These are phyloP conservation scores for Smallanthus sonchifolius DNA, from an alignment of 129 eudicot genomes.

Conservation along the genomic window DNA sequence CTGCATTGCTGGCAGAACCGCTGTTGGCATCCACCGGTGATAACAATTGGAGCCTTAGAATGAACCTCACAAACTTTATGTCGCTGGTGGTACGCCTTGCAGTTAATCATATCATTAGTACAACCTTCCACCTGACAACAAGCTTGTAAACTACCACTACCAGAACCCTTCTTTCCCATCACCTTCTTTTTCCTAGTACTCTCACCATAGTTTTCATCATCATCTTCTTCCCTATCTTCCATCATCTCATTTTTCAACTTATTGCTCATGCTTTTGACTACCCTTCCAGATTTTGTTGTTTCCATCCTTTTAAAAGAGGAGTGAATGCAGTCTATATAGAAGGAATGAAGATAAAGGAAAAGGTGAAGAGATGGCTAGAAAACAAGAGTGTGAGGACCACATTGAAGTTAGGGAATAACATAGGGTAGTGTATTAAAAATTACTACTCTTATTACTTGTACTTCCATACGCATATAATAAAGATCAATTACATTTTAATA, in stretches of 20 bases:
- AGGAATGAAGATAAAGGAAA: conserved; percentile 15
- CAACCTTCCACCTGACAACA: conserved; percentile 77
- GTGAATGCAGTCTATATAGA: conserved; percentile 21
- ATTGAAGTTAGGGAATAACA: conserved; percentile 31
- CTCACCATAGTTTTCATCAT: conserved; percentile 51
- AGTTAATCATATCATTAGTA: conserved; percentile 52
- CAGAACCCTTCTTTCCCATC: conserved; percentile 36
- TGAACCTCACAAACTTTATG: conserved; percentile 86
- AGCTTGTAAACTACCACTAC: conserved; percentile 52
- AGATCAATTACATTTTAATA: neutral
- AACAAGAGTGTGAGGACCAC: conserved; percentile 64
- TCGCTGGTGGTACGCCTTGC: conserved; percentile 73
- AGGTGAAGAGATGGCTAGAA: conserved; percentile 27
- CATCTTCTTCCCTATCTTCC: conserved; percentile 36
- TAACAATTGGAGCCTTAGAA: conserved; percentile 70
- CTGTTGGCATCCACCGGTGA: conserved; percentile 51
- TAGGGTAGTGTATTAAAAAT: conserved; percentile 29
- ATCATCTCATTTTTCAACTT: conserved; percentile 38
- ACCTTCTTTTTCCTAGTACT: conserved; percentile 43
- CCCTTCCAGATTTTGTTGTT: conserved; percentile 48
- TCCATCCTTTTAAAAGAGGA: conserved; percentile 37
- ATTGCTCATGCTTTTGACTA: conserved; percentile 35
- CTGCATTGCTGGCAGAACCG: conserved; percentile 99
- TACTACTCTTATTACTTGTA: neutral
- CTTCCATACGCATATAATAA: conserved; percentile 7